Evolutionary conservation across 2,329 filamentous ascomycete genomes (phyloP).

Genomic region (Arthrobotrys sinensis): DNA sequence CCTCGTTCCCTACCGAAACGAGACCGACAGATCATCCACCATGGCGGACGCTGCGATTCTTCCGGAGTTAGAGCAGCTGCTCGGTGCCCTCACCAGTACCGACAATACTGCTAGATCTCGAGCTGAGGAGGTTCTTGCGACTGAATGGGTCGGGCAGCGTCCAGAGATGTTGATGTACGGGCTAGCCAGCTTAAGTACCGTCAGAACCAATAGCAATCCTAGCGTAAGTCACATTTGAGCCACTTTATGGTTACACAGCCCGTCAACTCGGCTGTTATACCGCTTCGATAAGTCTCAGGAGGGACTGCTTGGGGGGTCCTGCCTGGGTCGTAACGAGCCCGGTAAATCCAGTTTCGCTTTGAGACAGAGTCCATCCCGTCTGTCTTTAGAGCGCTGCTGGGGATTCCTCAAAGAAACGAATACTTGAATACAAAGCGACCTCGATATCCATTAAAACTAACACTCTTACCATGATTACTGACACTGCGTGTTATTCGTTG

Average conservation of each 20-base stretch:
- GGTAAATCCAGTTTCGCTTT: conserved; percentile 6
- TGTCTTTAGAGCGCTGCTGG: background rate
- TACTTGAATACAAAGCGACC: background rate
- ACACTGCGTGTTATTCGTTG: background rate
- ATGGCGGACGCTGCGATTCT: conserved; percentile 39
- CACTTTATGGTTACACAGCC: conserved; percentile 51
- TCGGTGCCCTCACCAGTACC: conserved; percentile 88
- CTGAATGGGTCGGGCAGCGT: conserved; percentile 85
- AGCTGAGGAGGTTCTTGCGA: conserved; percentile 91
- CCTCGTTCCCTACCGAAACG: conserved; percentile 23
- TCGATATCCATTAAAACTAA: background rate
- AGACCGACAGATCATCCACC: conserved; percentile 24
- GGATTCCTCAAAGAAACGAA: background rate
- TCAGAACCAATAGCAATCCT: conserved; percentile 81
- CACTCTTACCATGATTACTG: background rate
- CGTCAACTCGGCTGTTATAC: conserved; percentile 48
- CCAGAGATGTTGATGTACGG: conserved; percentile 95
- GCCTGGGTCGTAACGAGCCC: conserved; percentile 6
- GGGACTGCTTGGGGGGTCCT: conserved; percentile 11
- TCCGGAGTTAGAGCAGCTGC: conserved; percentile 70
- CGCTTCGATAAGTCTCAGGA: conserved; percentile 34
- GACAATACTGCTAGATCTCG: conserved; percentile 88
- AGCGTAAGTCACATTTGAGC: conserved; percentile 73
- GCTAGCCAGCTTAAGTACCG: conserved; percentile 82
- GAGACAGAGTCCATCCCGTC: background rate